phyloP scores from a whole-genome alignment of 495 filamentous ascomycete species.

The Neurospora sp. region DNA sequence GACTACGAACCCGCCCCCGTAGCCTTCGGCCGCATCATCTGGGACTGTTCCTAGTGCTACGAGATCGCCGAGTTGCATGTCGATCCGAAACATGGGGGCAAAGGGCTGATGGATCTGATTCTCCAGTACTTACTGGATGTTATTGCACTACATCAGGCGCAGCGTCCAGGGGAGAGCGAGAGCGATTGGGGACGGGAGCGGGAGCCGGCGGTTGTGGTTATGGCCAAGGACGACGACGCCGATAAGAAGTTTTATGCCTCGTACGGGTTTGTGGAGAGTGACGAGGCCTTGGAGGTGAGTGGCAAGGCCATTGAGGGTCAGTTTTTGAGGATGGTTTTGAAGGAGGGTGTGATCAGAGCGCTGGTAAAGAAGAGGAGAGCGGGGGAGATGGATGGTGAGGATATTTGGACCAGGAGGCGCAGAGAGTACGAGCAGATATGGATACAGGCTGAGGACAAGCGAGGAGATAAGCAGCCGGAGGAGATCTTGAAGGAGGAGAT shows the following conservation, averaged over 20 bases:
- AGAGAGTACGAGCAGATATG: neutral
- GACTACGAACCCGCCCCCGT: constrained; percentile 12
- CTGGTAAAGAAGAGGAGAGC: neutral
- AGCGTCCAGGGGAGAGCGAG: neutral
- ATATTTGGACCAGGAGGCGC: neutral
- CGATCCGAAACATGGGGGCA: neutral
- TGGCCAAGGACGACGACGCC: neutral
- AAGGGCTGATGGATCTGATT: neutral
- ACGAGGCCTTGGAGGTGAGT: neutral
- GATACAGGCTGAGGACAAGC: neutral
- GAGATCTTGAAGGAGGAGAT: neutral
- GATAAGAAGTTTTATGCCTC: neutral
- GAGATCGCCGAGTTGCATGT: constrained; percentile 31
- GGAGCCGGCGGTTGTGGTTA: neutral
- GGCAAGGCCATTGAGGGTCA: neutral
- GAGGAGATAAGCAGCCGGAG: neutral
- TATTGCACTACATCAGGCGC: neutral
- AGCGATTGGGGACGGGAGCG: neutral
- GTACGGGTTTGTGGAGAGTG: neutral
- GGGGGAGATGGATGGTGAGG: neutral
- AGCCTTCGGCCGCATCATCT: constrained; percentile 42
- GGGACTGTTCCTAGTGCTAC: constrained; percentile 46
- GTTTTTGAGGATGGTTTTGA: neutral
- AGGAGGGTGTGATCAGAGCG: neutral
- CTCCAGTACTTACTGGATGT: neutral